Evolutionary conservation across 352 stramenopile species (phyloP).

Genomic region (Pythium brassicae): DNA sequence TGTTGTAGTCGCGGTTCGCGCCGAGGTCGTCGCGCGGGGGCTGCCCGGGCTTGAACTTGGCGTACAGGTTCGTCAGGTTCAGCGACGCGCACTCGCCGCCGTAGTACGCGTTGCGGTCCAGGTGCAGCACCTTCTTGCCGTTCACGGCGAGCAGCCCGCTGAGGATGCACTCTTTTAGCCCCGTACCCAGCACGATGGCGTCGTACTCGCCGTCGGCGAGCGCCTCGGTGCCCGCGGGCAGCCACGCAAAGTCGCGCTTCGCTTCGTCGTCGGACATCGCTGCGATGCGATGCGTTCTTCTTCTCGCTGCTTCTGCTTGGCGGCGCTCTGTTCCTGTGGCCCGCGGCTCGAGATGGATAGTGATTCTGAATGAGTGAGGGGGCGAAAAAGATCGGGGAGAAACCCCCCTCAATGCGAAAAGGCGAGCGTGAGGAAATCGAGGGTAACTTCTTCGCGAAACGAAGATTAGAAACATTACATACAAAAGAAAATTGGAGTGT

Average conservation of each 20-base stretch:
- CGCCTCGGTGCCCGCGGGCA: conserved; percentile 91
- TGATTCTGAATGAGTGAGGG: too few relatives aligned
- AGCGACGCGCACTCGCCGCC: conserved; percentile 97
- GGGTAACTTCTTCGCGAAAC: not conserved
- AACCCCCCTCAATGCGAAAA: too few relatives aligned
- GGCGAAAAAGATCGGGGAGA: too few relatives aligned
- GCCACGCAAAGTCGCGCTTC: conserved; percentile 90
- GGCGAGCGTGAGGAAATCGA: not conserved
- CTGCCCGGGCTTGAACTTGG: conserved; percentile 87
- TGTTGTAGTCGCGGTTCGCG: conserved; percentile 99
- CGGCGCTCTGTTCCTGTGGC: not conserved
- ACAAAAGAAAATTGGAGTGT: not conserved
- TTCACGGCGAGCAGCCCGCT: conserved; percentile 94
- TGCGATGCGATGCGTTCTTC: conserved; percentile 1
- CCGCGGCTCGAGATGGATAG: not conserved
- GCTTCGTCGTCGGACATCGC: conserved; percentile 49
- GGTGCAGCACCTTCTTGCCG: conserved; percentile 95
- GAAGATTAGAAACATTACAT: not conserved
- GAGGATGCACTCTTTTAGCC: conserved; percentile 99
- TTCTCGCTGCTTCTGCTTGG: not conserved
- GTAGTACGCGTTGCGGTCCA: conserved; percentile 98
- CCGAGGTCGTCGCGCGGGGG: conserved; percentile 80
- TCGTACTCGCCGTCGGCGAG: conserved; percentile 99
- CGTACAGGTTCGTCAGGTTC: conserved; percentile 98
- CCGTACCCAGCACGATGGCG: conserved; percentile 98